These are phyloP conservation scores for Apium graveolens DNA, from an alignment of 129 eudicot species.

Conservation along the genomic window DNA sequence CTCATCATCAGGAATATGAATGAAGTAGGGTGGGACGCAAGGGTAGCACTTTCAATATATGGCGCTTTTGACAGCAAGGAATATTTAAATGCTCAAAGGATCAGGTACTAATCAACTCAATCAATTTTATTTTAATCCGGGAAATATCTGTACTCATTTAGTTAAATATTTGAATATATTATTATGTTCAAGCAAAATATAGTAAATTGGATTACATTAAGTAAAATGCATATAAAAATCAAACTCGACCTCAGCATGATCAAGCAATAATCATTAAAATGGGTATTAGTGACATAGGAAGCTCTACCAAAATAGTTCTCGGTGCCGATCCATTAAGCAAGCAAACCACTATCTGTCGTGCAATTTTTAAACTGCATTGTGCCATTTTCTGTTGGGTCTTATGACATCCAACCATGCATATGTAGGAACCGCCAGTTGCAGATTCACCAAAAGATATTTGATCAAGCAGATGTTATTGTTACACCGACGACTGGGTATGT, in stretches of 20 bases:
- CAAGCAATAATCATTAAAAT: background rate
- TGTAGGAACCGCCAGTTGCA: constrained; percentile 67
- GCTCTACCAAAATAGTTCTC: background rate
- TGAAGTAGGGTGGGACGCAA: constrained; percentile 79
- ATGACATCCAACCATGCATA: background rate
- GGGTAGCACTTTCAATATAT: constrained; percentile 79
- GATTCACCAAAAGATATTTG: constrained; percentile 64
- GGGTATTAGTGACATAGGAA: background rate
- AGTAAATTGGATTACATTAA: background rate
- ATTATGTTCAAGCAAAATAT: background rate
- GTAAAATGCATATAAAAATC: background rate
- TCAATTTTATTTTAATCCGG: background rate
- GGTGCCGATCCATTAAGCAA: background rate
- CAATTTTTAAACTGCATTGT: background rate
- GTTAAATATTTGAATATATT: too few species aligned
- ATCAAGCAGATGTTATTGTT: constrained; percentile 84
- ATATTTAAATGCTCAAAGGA: constrained; percentile 77
- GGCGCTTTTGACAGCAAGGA: constrained; percentile 71
- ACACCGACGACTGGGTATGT: constrained; percentile 85
- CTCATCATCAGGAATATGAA: constrained; percentile 37
- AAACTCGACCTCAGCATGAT: background rate
- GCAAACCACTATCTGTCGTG: background rate
- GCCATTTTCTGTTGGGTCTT: background rate
- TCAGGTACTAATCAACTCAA: constrained; percentile 41
- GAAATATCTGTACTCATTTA: background rate